These are phyloP conservation scores for Calocybe indica DNA, from an alignment of 768 basidiomycete genomes.

Conservation along the genomic window DNA sequence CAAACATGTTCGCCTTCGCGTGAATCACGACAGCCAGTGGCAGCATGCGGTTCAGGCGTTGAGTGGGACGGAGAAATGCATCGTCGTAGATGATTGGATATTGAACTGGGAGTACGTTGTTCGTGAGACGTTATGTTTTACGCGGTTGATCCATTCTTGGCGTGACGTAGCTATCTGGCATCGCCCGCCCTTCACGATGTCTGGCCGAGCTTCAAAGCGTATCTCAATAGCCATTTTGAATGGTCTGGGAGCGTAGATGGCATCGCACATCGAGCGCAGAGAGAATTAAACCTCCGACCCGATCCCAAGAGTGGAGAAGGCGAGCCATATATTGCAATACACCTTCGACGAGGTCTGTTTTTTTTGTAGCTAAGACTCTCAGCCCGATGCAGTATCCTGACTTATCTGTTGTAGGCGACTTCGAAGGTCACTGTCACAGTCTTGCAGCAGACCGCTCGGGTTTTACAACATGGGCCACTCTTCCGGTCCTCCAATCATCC, in stretches of 20 bases:
- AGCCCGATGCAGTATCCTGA: background rate
- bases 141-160: background rate
- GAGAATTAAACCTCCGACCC: conserved; percentile 24
- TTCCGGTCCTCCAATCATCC: conserved; percentile 27
- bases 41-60: conserved; percentile 26
- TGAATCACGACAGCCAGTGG: conserved; percentile 27
- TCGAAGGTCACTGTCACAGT: conserved; percentile 34
- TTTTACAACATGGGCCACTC: conserved; percentile 44
- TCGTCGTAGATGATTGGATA: conserved; percentile 38
- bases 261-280: conserved; percentile 29
- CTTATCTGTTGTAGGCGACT: conserved; percentile 25
- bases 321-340: conserved; percentile 40
- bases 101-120: conserved; percentile 35
- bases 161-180: conserved; percentile 27
- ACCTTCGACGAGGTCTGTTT: conserved; percentile 35
- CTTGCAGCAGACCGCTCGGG: conserved; percentile 27
- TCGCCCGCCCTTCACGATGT: conserved; percentile 30
- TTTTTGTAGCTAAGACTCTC: background rate
- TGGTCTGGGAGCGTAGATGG: conserved; percentile 31
- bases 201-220: conserved; percentile 35
- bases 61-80: conserved; percentile 28
- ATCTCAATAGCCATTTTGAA: conserved; percentile 32
- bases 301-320: conserved; percentile 16
- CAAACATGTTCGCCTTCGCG: conserved; percentile 25
- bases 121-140: background rate